Conservation (phyloP, 2,329 filamentous ascomycete genomes). For the Alternaria gansuensis region DNA sequence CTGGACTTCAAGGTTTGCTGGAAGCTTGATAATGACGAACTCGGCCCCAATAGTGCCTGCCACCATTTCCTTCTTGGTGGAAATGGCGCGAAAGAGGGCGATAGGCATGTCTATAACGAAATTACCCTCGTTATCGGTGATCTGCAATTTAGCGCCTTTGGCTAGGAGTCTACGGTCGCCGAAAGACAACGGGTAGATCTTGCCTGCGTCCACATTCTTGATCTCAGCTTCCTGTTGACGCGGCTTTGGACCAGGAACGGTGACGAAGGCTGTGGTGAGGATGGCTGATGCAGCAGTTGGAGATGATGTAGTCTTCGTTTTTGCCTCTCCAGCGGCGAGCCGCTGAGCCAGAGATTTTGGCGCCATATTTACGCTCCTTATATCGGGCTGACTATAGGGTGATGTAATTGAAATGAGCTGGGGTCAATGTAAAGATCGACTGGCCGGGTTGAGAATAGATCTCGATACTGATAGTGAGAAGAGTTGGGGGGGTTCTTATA, state of each 20-base stretch:
- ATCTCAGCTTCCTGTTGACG: not conserved
- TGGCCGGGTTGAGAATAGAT: not conserved
- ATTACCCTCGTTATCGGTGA: not conserved
- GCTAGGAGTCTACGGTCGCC: conserved; percentile 7
- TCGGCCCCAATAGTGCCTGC: not conserved
- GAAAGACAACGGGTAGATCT: conserved; percentile 4
- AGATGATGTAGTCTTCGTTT: not conserved
- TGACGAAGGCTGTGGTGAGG: not conserved
- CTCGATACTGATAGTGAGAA: not conserved
- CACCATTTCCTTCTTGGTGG: conserved; percentile 6
- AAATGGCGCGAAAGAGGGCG: conserved; percentile 2
- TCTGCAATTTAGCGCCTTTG: not conserved
- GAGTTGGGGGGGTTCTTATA: not conserved
- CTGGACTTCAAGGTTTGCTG: not conserved
- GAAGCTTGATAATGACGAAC: not conserved
- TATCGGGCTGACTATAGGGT: too few relatives aligned
- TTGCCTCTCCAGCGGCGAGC: not conserved
- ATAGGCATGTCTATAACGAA: not conserved
- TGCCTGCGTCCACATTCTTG: not conserved
- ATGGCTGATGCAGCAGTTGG: not conserved
- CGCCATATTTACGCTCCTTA: not conserved
- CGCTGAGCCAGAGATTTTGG: not conserved
- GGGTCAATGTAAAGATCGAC: too few relatives aligned
- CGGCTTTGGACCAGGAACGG: not conserved
- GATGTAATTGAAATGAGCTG: too few relatives aligned